Evolutionary conservation across 768 basidiomycete species (phyloP), one percentile per base, ranked within the genome.

Genomic region (Cystobasidiopsis lactophilus): DNA sequence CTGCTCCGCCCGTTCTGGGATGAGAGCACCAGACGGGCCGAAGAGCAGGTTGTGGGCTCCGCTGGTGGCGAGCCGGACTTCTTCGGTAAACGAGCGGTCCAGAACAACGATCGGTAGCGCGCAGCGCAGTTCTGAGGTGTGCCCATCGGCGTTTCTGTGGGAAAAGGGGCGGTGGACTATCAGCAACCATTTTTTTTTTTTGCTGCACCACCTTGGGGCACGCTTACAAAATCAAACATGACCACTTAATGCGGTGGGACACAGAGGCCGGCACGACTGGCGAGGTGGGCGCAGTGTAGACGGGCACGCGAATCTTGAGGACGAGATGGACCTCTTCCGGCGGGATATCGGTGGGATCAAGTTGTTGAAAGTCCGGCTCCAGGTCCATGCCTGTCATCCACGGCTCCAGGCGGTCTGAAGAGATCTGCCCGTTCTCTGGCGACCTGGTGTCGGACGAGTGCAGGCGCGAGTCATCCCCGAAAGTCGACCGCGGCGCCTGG

Each of bases 101-200:
- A 95, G 78, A 45, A 96, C 73, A 62, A 83, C 77, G 31, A 96
- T 67, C 0, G 91, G 91, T 4, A 95, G 72, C 1, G 86, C 86
- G 66, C 91, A 95, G 16, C 88, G 78, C n/a, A 96, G 72, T 66
- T 95, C 86, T 9, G 85, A 89, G 2, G 78, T 79, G 64, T 95
- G 91, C 0, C 88, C 88, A 63, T 95, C 91, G 5, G 73, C 72
- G 64, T 95, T 96, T 57, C 72, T 72, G 62, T 69, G 95, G 67
- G 0, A 88, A 3, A 93, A 72, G 1, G 85, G 85, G 66, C 91
- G 93, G 16, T 88, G 77, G 95, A 72, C 66, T 93, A 85, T 9
- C 85, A 89, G 2, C 77, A 79, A 64, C n/a, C n/a, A n/a, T n/a
- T n/a, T n/a, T n/a, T n/a, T n/a, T n/a, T n/a, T n/a, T n/a, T n/a